A percentile compares a stretch with the other conserved stretches of the same genome.
phyloP scores from a whole-genome alignment of 371 early-diverging fungal genomes.

The Sporodiniella umbellata region DNA sequence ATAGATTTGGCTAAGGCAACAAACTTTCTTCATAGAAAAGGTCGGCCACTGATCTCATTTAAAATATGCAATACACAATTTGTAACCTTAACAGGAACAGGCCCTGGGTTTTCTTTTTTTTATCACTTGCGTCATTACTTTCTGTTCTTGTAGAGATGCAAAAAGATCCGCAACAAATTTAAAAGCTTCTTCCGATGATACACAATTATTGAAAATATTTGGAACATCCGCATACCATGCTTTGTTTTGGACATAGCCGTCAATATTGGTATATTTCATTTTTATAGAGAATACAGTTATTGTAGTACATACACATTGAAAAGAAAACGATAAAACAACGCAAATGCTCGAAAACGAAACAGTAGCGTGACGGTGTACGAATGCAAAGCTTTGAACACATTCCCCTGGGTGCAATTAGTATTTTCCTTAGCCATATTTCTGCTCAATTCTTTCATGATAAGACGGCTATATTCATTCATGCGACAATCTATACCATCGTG shows the following conservation, averaged over 20 bases:
- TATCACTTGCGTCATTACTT: constrained; percentile 2
- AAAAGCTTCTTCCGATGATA: constrained; percentile 13
- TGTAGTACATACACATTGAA: constrained; percentile 16
- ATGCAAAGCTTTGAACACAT: constrained; percentile 6
- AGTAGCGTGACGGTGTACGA: constrained; percentile 9
- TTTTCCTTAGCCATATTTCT: constrained; percentile 1
- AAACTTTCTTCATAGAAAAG: background rate
- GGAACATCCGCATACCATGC: constrained; percentile 11
- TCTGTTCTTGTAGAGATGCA: constrained; percentile 13
- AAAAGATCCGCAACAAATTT: constrained; percentile 14
- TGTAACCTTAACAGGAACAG: constrained; percentile 5
- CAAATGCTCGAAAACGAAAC: constrained; percentile 19
- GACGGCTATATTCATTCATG: constrained; percentile 3
- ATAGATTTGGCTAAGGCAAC: too few species aligned
- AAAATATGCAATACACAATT: constrained; percentile 4
- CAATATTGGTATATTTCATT: constrained; percentile 11
- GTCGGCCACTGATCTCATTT: background rate
- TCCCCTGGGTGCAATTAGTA: constrained; percentile 5
- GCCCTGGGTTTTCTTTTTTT: constrained; percentile 5
- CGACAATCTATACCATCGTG: constrained; percentile 13
- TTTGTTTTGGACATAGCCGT: constrained; percentile 12
- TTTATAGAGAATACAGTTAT: constrained; percentile 8
- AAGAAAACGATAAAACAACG: constrained; percentile 6
- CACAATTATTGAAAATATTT: constrained; percentile 5
- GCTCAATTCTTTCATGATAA: constrained; percentile 14